Evolutionary conservation across 148 eudicot genomes (phyloP).

Genomic region (Pharnaceum exiguum): DNA sequence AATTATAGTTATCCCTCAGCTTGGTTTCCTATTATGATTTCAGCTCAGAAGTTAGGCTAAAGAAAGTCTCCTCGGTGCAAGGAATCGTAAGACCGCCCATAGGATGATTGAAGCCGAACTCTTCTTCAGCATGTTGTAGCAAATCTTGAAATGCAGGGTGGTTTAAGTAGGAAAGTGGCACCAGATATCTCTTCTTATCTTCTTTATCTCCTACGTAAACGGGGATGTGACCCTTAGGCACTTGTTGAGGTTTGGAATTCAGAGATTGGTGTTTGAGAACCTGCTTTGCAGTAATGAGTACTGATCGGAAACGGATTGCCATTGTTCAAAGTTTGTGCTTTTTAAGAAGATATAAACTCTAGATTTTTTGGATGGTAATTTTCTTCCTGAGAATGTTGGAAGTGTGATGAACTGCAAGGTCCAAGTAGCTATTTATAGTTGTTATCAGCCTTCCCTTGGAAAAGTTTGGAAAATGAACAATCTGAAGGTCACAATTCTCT

Average conservation of each 20-base stretch:
- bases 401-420: neutral
- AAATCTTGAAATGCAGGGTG: constrained; percentile 9
- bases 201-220: constrained; percentile 9
- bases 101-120: constrained; percentile 13
- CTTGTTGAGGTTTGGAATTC: neutral
- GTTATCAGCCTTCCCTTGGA: neutral
- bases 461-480: neutral
- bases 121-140: constrained; percentile 1
- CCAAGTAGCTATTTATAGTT: neutral
- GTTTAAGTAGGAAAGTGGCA: constrained; percentile 20
- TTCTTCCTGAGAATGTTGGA: neutral
- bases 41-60: neutral
- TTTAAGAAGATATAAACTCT: neutral
- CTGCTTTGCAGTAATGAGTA: constrained; percentile 3
- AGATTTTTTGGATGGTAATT: neutral
- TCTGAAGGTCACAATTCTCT: neutral
- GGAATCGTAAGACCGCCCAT: constrained; percentile 15
- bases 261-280: neutral
- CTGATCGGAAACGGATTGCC: constrained; percentile 1
- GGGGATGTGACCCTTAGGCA: constrained; percentile 1
- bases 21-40: neutral
- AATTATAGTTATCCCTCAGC: neutral
- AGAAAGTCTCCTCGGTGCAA: constrained; percentile 12
- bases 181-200: constrained; percentile 16
- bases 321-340: neutral